Conservation (phyloP, 306 rosid genomes). For the Glycine latifolia region DNA sequence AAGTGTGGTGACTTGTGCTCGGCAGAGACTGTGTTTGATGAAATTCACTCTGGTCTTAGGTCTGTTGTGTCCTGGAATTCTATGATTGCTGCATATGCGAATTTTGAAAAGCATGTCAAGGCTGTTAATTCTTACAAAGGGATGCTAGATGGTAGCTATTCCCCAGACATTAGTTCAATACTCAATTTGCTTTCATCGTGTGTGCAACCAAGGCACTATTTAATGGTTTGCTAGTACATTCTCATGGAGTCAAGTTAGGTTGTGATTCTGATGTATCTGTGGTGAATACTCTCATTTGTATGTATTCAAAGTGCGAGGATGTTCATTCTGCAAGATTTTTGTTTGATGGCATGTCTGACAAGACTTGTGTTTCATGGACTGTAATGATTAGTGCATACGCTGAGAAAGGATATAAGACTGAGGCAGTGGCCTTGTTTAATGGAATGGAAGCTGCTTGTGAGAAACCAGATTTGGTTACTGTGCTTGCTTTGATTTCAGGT, state of each 20-base stretch:
- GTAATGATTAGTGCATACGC: slow-evolving; percentile 72
- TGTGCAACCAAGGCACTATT: slow-evolving; percentile 51
- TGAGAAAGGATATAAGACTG: slow-evolving; percentile 59
- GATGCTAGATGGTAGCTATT: slow-evolving; percentile 54
- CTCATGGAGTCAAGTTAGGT: slow-evolving; percentile 64
- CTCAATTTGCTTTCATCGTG: slow-evolving; percentile 65
- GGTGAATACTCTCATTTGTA: slow-evolving; percentile 66
- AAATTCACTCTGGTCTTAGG: slow-evolving; percentile 51
- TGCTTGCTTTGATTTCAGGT: slow-evolving; percentile 71
- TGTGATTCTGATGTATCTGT: slow-evolving; percentile 65
- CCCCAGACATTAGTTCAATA: slow-evolving; percentile 65
- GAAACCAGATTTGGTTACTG: slow-evolving; percentile 68
- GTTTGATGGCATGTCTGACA: slow-evolving; percentile 60
- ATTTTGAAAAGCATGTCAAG: slow-evolving; percentile 48
- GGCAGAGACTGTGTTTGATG: slow-evolving; percentile 55
- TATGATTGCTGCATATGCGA: slow-evolving; percentile 68
- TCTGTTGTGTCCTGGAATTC: slow-evolving; percentile 82
- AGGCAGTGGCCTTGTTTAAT: slow-evolving; percentile 63
- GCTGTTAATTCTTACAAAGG: slow-evolving; percentile 58
- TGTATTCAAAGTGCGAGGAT: slow-evolving; percentile 75
- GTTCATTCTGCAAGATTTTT: slow-evolving; percentile 58
- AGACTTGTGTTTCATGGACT: slow-evolving; percentile 79
- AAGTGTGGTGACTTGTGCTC: slow-evolving; percentile 62
- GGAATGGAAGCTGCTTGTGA: slow-evolving; percentile 63
- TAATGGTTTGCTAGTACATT: slow-evolving; percentile 65